Base-by-base conservation (phyloP, 1,139 yeast species). In the Blastobotrys illinoisensis region DNA sequence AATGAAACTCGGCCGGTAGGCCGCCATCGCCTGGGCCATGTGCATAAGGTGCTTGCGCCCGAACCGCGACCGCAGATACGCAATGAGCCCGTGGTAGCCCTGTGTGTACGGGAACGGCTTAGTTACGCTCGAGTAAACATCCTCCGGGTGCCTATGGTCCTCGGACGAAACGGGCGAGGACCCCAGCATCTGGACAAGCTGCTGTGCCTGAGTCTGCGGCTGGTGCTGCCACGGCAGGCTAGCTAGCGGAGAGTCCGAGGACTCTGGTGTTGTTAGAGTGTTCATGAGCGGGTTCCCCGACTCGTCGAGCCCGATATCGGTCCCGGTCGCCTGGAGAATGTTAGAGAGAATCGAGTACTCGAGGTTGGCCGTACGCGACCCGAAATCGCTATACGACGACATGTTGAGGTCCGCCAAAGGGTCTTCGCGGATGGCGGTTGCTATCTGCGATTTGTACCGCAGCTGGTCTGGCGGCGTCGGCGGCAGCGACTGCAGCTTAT, bases 1-100 rank as follows among this genome's bases (percentile, higher is more conserved):
- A 62, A 91, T 90, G 67, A 91, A 91, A 9, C 90, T 83, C 1
- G 98, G 97, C 59, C 98, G 74, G 65, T 90, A 90, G 50, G 84
- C 82, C 0, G 97, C 95, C 85, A 93, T 87, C 9, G 88, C 83
- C 64, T 86, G 85, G 2, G 96, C 93, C 83, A 93, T 86, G 56
- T 85, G 80, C 54, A 90, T 86, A 59, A 91, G 76, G 73, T 86
- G 84, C 28, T 78, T 77, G 57, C 83, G 81, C 51, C 82, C 80
- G 66, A 93, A 90, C 52, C 98, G 72, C 46, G 79, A 75, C 55
- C 86, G 75, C 56, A 93, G 74, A 68, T 91, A 91, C 16, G 83
- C 80, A 64, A 88, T 83, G 54, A 93, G 76, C 48, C 85, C 82
- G 69, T 89, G 97, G 68, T 87, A 93, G 2, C 97, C 97, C 1